Conservation (phyloP, 2,329 filamentous ascomycete genomes). For the Nothopassalora personata region DNA sequence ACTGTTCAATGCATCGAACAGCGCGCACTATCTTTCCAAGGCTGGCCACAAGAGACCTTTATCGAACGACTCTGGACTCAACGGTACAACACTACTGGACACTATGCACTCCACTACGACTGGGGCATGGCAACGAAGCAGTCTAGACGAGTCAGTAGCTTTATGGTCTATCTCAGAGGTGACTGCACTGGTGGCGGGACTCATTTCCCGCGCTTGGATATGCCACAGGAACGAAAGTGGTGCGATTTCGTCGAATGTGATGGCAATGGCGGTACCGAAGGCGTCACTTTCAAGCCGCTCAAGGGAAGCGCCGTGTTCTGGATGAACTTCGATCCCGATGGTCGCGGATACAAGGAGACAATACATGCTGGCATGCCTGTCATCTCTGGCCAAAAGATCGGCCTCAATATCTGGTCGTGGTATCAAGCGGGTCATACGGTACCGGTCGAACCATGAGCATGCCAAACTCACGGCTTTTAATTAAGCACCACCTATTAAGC, state of each 20-base stretch:
- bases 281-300: slow-evolving; percentile 54
- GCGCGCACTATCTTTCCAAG: slow-evolving; percentile 55
- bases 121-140: slow-evolving; percentile 41
- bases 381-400: slow-evolving; percentile 51
- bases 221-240: slow-evolving; percentile 45
- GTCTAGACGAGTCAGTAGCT: slow-evolving; percentile 47
- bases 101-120: slow-evolving; percentile 58
- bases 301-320: slow-evolving; percentile 58
- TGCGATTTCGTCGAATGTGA: slow-evolving; percentile 54
- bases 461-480: background rate
- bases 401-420: slow-evolving; percentile 63
- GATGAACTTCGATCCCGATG: slow-evolving; percentile 55
- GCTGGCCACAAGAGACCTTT: slow-evolving; percentile 54
- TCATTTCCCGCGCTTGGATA: slow-evolving; percentile 51
- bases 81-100: slow-evolving; percentile 52
- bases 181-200: slow-evolving; percentile 56
- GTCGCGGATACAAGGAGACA: slow-evolving; percentile 53
- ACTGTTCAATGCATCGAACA: slow-evolving; percentile 55
- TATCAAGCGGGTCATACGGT: slow-evolving; percentile 38
- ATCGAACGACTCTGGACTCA: slow-evolving; percentile 59
- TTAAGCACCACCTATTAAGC: background rate
- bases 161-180: slow-evolving; percentile 56
- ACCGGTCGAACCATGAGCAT: slow-evolving; percentile 1
- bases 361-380: slow-evolving; percentile 60
- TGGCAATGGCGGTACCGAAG: slow-evolving; percentile 32